Percentiles rank a stretch among this genome's conserved stretches.
Conservation (phyloP, 495 filamentous ascomycete species). For the Xylaria cubensis region DNA sequence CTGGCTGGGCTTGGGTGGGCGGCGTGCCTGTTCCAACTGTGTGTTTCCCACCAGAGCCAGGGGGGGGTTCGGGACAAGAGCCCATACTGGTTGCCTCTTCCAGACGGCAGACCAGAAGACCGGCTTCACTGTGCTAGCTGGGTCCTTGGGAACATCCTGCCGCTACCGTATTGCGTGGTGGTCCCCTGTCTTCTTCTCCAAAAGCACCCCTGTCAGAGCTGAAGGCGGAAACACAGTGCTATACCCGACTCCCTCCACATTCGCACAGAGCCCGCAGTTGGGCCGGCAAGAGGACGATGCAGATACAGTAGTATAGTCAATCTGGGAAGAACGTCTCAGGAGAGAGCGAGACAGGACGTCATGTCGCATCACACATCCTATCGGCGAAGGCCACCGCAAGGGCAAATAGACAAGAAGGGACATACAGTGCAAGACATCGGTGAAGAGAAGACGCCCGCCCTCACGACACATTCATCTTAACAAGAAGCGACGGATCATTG, state of each 20-base stretch:
- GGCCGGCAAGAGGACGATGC: constrained; percentile 20
- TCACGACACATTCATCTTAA: constrained; percentile 7
- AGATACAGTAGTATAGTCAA: neutral
- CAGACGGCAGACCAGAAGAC: constrained; percentile 16
- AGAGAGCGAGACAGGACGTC: constrained; percentile 24
- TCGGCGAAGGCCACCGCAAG: constrained; percentile 2
- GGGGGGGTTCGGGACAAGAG: constrained; percentile 27
- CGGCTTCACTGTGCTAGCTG: constrained; percentile 19
- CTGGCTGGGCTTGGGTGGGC: constrained; percentile 23
- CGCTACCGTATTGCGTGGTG: constrained; percentile 16
- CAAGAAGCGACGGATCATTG: constrained; percentile 6
- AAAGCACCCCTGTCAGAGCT: constrained; percentile 28
- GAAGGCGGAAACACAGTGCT: constrained; percentile 28
- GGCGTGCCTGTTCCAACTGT: constrained; percentile 29
- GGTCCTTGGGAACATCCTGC: constrained; percentile 5
- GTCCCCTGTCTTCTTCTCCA: constrained; percentile 27
- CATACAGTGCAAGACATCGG: constrained; percentile 26
- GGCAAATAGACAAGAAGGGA: neutral
- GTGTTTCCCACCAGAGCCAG: constrained; percentile 31
- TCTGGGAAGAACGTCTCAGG: neutral
- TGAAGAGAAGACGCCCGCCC: neutral
- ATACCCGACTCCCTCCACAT: constrained; percentile 25
- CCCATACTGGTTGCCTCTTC: constrained; percentile 28
- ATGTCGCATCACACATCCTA: constrained; percentile 20
- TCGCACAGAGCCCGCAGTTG: constrained; percentile 26